Evolutionary conservation across 495 filamentous ascomycete species (phyloP).

Genomic region (Podospora fimiseda): DNA sequence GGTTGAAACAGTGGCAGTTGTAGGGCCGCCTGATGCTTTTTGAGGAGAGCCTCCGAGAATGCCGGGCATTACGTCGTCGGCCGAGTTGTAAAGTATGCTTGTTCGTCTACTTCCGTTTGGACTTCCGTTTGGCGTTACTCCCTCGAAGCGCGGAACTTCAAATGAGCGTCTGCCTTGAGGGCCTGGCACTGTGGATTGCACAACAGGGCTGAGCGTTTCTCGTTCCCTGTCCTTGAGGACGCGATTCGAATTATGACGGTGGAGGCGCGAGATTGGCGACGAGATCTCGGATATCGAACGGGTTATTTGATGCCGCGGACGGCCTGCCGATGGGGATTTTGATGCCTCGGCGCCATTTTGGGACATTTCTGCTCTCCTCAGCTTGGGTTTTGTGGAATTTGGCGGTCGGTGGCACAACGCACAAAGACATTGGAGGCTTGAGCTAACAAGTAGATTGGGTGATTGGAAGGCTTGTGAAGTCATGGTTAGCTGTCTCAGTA

Average conservation of each 20-base stretch:
- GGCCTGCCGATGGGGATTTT: constrained; percentile 31
- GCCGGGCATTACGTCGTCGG: constrained; percentile 21
- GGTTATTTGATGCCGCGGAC: constrained; percentile 42
- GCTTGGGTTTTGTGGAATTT: background rate
- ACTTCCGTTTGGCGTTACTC: constrained; percentile 36
- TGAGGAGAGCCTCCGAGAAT: background rate
- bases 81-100: constrained; percentile 31
- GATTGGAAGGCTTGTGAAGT: background rate
- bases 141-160: constrained; percentile 36
- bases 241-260: constrained; percentile 37
- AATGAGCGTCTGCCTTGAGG: constrained; percentile 28
- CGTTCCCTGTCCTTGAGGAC: constrained; percentile 23
- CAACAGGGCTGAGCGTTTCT: constrained; percentile 29
- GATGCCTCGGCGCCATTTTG: constrained; percentile 29
- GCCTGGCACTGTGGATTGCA: constrained; percentile 24
- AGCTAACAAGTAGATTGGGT: background rate
- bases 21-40: background rate
- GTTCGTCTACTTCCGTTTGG: constrained; percentile 36
- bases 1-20: background rate
- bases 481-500: background rate
- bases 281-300: constrained; percentile 47
- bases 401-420: constrained; percentile 4
- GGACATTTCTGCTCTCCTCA: constrained; percentile 21
- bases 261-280: constrained; percentile 36
- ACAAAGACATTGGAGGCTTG: constrained; percentile 11